phyloP scores from a whole-genome alignment of 2,329 filamentous ascomycete genomes.

The Venturiaceae sp. region DNA sequence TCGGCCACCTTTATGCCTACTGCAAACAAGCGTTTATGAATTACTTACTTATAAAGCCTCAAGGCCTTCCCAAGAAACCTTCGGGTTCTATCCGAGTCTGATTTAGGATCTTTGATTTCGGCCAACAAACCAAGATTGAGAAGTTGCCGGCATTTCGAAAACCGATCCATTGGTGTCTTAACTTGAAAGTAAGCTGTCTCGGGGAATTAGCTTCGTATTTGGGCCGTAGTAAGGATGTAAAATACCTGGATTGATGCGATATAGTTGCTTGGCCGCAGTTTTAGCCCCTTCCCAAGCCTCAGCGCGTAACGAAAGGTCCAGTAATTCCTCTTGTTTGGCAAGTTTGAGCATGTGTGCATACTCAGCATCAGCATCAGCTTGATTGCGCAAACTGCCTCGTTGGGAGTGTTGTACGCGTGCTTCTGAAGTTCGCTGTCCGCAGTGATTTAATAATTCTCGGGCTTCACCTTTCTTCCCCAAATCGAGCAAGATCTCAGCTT shows the following conservation, averaged over 20 bases:
- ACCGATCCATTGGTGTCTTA: neutral
- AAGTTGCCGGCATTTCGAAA: slow-evolving; percentile 4
- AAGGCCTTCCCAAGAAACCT: neutral
- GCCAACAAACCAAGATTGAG: slow-evolving; percentile 3
- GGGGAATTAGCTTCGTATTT: too few species aligned
- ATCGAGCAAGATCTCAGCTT: slow-evolving; percentile 2
- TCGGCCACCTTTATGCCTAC: neutral
- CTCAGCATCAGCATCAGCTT: neutral
- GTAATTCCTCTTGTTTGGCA: neutral
- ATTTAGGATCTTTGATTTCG: slow-evolving; percentile 1
- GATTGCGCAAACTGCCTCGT: neutral
- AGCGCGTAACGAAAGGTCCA: neutral
- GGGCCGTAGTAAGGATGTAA: too few species aligned
- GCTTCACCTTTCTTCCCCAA: slow-evolving; percentile 4
- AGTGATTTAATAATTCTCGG: neutral
- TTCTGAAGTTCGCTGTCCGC: neutral
- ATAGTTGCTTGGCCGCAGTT: neutral
- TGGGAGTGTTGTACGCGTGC: neutral
- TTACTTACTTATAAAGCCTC: neutral
- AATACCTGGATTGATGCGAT: neutral
- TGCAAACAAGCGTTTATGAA: neutral
- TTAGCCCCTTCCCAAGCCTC: neutral
- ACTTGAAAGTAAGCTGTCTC: slow-evolving; percentile 4
- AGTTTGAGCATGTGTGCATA: neutral
- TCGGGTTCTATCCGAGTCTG: neutral